These are phyloP conservation scores for Cyanidioschyzon merolae DNA, from an alignment of 23 red algal species.

Conservation along the genomic window DNA sequence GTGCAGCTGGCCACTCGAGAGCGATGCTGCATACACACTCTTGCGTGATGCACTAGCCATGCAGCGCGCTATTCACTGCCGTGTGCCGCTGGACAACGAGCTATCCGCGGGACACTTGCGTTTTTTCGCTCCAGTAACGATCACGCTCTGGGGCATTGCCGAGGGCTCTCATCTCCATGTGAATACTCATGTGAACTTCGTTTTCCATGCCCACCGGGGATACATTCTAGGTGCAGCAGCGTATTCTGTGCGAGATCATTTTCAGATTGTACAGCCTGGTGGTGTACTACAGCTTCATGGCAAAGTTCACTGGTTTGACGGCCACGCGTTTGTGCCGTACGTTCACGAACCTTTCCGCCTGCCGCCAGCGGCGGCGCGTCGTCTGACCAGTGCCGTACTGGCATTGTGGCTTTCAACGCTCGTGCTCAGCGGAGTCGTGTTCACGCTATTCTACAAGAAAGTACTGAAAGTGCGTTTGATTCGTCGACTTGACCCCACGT, in stretches of 20 bases:
- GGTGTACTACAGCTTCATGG: neutral
- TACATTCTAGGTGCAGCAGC: conserved; percentile 17
- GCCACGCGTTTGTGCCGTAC: conserved; percentile 14
- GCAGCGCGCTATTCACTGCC: conserved; percentile 8
- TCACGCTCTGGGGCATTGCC: conserved; percentile 12
- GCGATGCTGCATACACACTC: neutral
- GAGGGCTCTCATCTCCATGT: conserved; percentile 5
- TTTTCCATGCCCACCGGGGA: conserved; percentile 4
- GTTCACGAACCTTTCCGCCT: conserved; percentile 3
- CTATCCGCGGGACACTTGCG: neutral
- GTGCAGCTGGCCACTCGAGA: conserved; percentile 4
- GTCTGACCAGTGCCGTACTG: neutral
- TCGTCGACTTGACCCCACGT: neutral
- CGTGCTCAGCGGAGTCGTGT: neutral
- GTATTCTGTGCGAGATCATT: conserved; percentile 7
- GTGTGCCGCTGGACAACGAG: conserved; percentile 11
- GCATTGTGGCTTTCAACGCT: neutral
- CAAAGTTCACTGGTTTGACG: conserved; percentile 19
- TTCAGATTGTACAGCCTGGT: neutral
- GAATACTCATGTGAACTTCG: conserved; percentile 17
- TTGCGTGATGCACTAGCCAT: conserved; percentile 3
- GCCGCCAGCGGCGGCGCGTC: conserved; percentile 2
- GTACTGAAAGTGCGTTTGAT: conserved; percentile 11
- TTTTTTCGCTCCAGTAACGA: conserved; percentile 5
- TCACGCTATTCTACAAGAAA: neutral